Conservation (phyloP, 805 yeast species). For the Saccharomycopsis guyanensis region DNA sequence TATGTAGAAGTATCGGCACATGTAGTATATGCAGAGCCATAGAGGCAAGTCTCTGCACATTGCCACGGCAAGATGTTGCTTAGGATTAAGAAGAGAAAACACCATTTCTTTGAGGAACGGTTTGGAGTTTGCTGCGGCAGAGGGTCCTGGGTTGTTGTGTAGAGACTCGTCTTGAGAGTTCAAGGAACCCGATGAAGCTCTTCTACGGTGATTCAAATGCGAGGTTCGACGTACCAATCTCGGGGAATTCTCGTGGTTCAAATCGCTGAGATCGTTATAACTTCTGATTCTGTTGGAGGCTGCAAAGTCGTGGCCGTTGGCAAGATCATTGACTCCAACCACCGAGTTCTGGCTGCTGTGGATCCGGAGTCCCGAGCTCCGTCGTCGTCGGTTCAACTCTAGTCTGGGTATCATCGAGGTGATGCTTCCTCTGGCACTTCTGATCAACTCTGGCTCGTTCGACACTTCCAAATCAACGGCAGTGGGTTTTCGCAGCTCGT, state of each 20-base stretch:
- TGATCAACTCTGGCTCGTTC: neutral
- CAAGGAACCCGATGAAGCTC: neutral
- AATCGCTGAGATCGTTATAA: neutral
- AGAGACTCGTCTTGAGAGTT: neutral
- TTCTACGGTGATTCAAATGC: neutral
- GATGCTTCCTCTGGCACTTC: neutral
- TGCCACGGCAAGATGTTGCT: constrained; percentile 69
- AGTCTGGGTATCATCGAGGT: constrained; percentile 10
- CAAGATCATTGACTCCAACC: neutral
- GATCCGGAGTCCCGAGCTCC: constrained; percentile 1
- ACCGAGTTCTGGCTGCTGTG: neutral
- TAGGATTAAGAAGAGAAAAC: constrained; percentile 61
- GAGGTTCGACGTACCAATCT: neutral
- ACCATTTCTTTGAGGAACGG: constrained; percentile 24
- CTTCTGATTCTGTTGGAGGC: neutral
- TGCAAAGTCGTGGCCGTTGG: neutral
- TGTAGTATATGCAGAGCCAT: constrained; percentile 33
- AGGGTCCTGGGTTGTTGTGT: neutral
- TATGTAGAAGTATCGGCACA: constrained; percentile 28
- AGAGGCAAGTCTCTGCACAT: constrained; percentile 74
- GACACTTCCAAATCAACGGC: neutral
- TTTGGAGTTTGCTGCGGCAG: constrained; percentile 16
- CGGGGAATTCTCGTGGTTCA: neutral
- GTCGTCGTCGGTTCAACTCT: constrained; percentile 10
- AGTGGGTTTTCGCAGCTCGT: constrained; percentile 1